These are phyloP conservation scores for Penicillium sp. DNA, from an alignment of 2,329 filamentous ascomycete species.

Conservation along the genomic window DNA sequence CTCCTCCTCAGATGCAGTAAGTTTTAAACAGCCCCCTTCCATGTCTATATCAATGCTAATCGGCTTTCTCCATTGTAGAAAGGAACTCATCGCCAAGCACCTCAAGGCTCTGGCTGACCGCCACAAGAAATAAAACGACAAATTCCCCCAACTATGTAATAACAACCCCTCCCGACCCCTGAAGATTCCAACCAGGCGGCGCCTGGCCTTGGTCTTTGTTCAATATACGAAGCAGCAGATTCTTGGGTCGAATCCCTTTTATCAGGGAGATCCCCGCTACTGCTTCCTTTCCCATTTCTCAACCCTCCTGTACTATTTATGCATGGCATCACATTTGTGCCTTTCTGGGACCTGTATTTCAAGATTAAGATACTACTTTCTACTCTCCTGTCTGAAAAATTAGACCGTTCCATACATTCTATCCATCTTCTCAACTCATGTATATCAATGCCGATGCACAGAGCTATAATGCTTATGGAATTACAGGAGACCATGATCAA, in stretches of 20 bases:
- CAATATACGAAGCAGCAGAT: background rate
- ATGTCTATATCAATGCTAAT: constrained; percentile 10
- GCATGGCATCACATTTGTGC: constrained; percentile 22
- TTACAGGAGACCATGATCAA: background rate
- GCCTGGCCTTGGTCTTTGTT: constrained; percentile 8
- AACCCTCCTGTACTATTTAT: constrained; percentile 19
- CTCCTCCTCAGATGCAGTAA: constrained; percentile 85
- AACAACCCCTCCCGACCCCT: constrained; percentile 5
- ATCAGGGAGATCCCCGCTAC: constrained; percentile 2
- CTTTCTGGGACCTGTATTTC: constrained; percentile 25
- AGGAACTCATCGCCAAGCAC: constrained; percentile 68
- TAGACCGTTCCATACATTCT: constrained; percentile 4
- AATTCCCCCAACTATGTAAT: constrained; percentile 9
- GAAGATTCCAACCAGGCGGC: constrained; percentile 3
- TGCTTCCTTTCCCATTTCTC: constrained; percentile 8
- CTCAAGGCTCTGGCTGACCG: constrained; percentile 67
- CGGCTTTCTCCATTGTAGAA: constrained; percentile 41
- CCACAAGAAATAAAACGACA: constrained; percentile 57
- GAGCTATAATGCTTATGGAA: background rate
- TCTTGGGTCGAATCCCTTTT: constrained; percentile 1
- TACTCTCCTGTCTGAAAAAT: constrained; percentile 28
- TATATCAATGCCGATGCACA: background rate
- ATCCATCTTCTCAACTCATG: background rate
- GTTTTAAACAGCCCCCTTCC: constrained; percentile 37
- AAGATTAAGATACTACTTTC: constrained; percentile 24